These are phyloP conservation scores for Colletotrichum tabaci DNA, from an alignment of 2,329 filamentous ascomycete genomes.

Conservation along the genomic window DNA sequence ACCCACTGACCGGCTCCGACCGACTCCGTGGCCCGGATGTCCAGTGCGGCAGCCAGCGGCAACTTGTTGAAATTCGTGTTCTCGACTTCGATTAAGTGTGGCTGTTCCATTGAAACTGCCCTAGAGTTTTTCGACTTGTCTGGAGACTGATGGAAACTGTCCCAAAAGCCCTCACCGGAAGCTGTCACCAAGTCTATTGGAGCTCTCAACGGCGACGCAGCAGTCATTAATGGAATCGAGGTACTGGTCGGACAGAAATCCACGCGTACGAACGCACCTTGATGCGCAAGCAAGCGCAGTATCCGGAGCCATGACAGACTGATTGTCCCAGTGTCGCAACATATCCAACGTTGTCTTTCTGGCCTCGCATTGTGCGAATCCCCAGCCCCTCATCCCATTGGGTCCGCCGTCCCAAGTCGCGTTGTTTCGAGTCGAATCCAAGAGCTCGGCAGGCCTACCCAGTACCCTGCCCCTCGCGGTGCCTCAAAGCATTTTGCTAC, in stretches of 20 bases:
- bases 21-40: not conserved
- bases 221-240: not conserved
- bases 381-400: slow-evolving; percentile 46
- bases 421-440: slow-evolving; percentile 48
- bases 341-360: not conserved
- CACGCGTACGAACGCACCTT: not conserved
- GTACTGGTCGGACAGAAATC: not conserved
- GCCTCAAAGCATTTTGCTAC: slow-evolving; percentile 19
- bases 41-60: too few species aligned
- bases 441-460: slow-evolving; percentile 6
- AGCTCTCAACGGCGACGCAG: too few species aligned
- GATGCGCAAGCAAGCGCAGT: not conserved
- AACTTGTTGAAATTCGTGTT: not conserved
- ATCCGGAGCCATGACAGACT: not conserved
- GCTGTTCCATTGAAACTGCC: not conserved
- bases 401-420: slow-evolving; percentile 53
- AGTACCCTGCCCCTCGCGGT: not conserved
- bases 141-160: not conserved
- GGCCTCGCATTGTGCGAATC: slow-evolving; percentile 7
- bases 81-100: not conserved
- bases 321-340: too few species aligned
- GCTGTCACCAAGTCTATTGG: too few species aligned
- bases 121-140: not conserved
- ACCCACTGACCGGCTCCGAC: not conserved
- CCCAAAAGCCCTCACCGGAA: too few species aligned